phyloP scores from a whole-genome alignment of 2,329 filamentous ascomycete species.

The Aspergillus chevalieri region DNA sequence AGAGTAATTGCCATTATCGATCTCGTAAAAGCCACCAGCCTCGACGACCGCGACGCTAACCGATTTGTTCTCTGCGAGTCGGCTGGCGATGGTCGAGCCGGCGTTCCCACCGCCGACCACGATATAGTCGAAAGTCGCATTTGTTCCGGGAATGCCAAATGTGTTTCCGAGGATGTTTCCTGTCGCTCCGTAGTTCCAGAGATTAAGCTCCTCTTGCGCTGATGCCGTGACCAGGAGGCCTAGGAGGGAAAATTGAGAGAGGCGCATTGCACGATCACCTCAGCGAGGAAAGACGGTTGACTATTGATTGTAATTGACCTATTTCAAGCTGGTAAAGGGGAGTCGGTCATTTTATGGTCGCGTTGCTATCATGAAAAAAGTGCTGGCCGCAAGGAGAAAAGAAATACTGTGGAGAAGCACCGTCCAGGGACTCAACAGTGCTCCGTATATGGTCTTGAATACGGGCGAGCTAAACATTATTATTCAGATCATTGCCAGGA shows the following conservation, averaged over 20 bases:
- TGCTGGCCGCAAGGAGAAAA: no score
- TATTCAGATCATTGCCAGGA: no score
- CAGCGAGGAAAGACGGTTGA: neutral
- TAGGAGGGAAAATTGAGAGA: neutral
- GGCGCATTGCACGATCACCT: neutral
- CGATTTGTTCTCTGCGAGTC: slow-evolving; percentile 16
- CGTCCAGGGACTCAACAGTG: no score
- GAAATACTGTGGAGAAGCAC: no score
- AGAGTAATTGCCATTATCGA: slow-evolving; percentile 25
- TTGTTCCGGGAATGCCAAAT: slow-evolving; percentile 18
- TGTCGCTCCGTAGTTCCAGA: slow-evolving; percentile 12
- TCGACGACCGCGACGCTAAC: slow-evolving; percentile 26
- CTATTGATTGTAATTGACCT: no score
- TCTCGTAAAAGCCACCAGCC: slow-evolving; percentile 28
- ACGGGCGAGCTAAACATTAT: no score
- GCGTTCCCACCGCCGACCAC: slow-evolving; percentile 23
- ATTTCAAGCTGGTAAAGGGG: no score
- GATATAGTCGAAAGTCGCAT: slow-evolving; percentile 17
- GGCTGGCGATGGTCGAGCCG: slow-evolving; percentile 17
- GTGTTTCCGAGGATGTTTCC: slow-evolving; percentile 14
- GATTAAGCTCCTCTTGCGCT: slow-evolving; percentile 4
- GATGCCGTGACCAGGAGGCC: neutral
- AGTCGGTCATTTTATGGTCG: no score
- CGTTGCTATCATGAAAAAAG: no score
- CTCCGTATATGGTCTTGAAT: no score